Evolutionary conservation across 768 basidiomycete genomes (phyloP).

Genomic region (Podaxis sp.): DNA sequence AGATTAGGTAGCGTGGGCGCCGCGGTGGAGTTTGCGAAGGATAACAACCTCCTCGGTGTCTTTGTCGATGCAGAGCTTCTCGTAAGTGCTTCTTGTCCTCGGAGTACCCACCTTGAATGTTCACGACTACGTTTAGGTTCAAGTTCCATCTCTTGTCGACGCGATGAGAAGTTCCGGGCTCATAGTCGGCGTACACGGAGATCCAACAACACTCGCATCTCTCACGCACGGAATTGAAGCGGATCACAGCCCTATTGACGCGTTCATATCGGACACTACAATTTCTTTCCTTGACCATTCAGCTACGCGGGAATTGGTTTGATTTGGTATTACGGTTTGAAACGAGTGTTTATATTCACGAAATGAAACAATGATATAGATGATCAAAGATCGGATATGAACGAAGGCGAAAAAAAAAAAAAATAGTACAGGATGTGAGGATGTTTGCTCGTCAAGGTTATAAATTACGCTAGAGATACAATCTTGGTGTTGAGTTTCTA

Average conservation of each 20-base stretch:
- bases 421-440: background rate
- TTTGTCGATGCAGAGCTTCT: conserved; percentile 85
- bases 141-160: conserved; percentile 87
- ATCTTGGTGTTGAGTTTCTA: conserved; percentile 10
- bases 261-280: conserved; percentile 61
- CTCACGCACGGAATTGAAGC: conserved; percentile 34
- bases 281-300: conserved; percentile 69
- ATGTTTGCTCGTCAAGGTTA: background rate
- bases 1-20: conserved; percentile 72
- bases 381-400: background rate
- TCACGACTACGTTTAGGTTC: conserved; percentile 46
- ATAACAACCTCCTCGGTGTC: conserved; percentile 91
- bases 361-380: background rate
- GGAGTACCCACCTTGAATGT: background rate
- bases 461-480: conserved; percentile 17
- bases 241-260: conserved; percentile 61
- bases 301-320: conserved; percentile 9
- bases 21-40: conserved; percentile 90
- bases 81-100: conserved; percentile 45
- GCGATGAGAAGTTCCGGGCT: conserved; percentile 88
- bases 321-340: background rate
- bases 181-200: conserved; percentile 83
- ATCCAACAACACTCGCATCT: conserved; percentile 40
- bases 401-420: background rate
- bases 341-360: background rate